Evolutionary conservation across 495 filamentous ascomycete genomes (phyloP).

Genomic region (Penicillium argentinense): DNA sequence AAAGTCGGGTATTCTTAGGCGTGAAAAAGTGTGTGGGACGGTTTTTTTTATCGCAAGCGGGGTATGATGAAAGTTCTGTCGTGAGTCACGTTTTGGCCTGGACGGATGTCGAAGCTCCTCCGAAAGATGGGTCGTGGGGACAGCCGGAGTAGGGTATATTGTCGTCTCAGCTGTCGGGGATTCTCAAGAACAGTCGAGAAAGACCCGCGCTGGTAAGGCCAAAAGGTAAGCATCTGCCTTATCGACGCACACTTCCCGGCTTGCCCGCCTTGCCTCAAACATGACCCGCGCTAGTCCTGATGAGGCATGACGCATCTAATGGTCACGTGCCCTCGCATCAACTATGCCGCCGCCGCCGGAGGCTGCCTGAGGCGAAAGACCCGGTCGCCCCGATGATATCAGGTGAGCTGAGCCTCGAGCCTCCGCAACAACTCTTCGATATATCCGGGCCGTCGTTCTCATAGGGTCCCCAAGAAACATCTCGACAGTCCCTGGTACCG

Average conservation of each 20-base stretch:
- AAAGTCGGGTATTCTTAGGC: slow-evolving; percentile 7
- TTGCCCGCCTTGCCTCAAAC: too few relatives aligned
- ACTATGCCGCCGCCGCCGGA: slow-evolving; percentile 2
- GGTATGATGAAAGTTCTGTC: slow-evolving; percentile 28
- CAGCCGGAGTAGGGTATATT: too few relatives aligned
- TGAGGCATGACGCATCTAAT: neutral
- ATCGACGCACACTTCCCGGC: neutral
- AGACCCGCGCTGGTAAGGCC: too few relatives aligned
- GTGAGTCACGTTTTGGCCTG: slow-evolving; percentile 2
- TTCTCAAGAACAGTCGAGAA: neutral
- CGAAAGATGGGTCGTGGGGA: too few relatives aligned
- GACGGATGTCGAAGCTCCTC: neutral
- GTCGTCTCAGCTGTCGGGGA: too few relatives aligned
- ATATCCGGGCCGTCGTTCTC: neutral
- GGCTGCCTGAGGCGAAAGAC: slow-evolving; percentile 22
- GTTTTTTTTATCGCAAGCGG: slow-evolving; percentile 26
- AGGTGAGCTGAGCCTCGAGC: slow-evolving; percentile 21
- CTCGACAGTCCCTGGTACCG: neutral
- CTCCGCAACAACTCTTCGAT: too few relatives aligned
- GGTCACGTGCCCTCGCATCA: slow-evolving; percentile 6
- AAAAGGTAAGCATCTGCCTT: neutral
- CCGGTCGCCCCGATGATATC: slow-evolving; percentile 20
- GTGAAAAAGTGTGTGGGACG: slow-evolving; percentile 18
- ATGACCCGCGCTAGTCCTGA: neutral
- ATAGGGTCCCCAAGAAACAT: neutral